Percentiles rank a stretch among this genome's conserved stretches.
Conservation (phyloP, 2,329 filamentous ascomycete species). For the Dactylellina cionopaga region DNA sequence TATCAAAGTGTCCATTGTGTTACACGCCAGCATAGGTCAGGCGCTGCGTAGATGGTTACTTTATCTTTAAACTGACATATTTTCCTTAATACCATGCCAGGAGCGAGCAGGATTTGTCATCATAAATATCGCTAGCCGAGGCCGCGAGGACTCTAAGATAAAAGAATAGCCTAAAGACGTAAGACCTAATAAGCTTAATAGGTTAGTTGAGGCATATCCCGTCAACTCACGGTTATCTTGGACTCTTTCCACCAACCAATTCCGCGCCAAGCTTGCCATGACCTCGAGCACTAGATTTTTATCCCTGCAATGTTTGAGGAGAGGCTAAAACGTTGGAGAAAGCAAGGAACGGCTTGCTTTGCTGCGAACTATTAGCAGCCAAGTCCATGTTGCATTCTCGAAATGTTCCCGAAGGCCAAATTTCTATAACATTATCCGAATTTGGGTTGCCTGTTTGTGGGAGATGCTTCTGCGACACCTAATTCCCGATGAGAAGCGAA, state of each 20-base stretch:
- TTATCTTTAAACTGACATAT: conserved; percentile 8
- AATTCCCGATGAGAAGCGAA: no score
- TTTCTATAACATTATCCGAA: no score
- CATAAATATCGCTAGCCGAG: no score
- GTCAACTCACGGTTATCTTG: background rate
- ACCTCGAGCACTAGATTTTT: background rate
- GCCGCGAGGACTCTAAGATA: no score
- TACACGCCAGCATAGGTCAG: no score
- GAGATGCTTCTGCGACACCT: no score
- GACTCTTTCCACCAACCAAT: conserved; percentile 33
- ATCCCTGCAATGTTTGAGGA: conserved; percentile 24
- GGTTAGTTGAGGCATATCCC: conserved; percentile 13
- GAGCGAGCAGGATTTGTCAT: no score
- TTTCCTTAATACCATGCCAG: background rate
- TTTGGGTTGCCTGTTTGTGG: no score
- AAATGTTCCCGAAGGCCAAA: no score
- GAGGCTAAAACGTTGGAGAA: conserved; percentile 30
- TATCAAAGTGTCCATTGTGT: no score
- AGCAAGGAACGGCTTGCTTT: no score
- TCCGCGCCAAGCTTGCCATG: conserved; percentile 16
- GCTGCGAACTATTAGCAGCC: no score
- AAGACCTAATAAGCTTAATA: background rate
- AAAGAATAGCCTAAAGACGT: conserved; percentile 26
- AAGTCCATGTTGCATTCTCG: background rate
- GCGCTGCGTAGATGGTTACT: conserved; percentile 5